Conservation (phyloP, 176 grass and related monocot species). For the Phyllostachys edulis region DNA sequence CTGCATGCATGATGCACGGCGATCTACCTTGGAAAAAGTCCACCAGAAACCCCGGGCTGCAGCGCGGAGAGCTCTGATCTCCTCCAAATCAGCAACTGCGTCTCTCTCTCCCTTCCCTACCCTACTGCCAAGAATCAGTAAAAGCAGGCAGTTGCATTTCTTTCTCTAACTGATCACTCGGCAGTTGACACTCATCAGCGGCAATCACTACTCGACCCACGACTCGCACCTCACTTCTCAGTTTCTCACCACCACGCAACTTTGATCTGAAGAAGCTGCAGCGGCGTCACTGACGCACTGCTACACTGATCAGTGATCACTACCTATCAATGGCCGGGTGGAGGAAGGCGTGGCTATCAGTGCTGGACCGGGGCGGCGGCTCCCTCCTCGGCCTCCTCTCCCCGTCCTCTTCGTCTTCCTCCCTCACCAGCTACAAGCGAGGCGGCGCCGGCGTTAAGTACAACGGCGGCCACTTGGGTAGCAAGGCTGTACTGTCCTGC, state of each 20-base stretch:
- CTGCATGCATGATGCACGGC: neutral
- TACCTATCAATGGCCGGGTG: constrained; percentile 31
- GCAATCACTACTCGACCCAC: neutral
- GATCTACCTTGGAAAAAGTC: neutral
- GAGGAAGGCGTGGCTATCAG: constrained; percentile 45
- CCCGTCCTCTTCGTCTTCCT: constrained; percentile 12
- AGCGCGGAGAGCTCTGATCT: neutral
- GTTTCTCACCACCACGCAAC: neutral
- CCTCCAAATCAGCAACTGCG: neutral
- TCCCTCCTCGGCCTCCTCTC: constrained; percentile 32
- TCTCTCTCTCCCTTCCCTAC: neutral
- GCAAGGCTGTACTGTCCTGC: constrained; percentile 20
- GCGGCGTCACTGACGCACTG: neutral
- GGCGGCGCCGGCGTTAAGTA: constrained; percentile 2
- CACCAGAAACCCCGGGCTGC: neutral
- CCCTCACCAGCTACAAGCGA: constrained; percentile 26
- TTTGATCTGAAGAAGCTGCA: neutral
- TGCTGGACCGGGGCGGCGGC: constrained; percentile 6
- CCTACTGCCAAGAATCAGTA: neutral
- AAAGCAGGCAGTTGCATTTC: constrained; percentile 22
- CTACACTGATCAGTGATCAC: neutral
- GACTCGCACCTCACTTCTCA: neutral
- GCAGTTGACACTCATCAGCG: neutral
- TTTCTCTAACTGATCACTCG: neutral
- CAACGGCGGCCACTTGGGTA: neutral